Conservation (phyloP, 176 grass and related monocot genomes). For the Eleusine coracana region DNA sequence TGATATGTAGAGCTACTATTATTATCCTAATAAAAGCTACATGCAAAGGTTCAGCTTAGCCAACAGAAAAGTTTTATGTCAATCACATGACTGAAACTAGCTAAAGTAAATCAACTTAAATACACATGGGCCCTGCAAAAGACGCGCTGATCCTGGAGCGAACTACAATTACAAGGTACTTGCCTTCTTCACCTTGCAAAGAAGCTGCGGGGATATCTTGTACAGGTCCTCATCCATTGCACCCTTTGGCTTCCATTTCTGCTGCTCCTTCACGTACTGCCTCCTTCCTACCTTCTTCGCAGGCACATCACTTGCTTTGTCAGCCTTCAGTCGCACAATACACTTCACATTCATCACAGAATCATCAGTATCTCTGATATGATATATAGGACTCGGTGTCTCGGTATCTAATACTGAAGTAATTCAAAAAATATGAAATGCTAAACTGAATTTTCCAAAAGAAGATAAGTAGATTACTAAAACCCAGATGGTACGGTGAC, state of each 20-base stretch:
- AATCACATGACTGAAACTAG: constrained; percentile 50
- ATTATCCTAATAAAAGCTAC: constrained; percentile 43
- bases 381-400: not conserved
- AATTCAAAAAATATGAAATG: not conserved
- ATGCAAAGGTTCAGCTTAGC: constrained; percentile 42
- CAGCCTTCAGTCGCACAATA: constrained; percentile 50
- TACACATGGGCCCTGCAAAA: constrained; percentile 25
- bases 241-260: constrained; percentile 61
- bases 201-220: constrained; percentile 75
- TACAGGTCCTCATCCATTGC: constrained; percentile 83
- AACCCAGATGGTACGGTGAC: not conserved
- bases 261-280: constrained; percentile 48
- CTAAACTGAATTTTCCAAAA: not conserved
- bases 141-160: constrained; percentile 20
- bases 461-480: not conserved
- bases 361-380: not conserved
- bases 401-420: not conserved
- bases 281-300: constrained; percentile 47
- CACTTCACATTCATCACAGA: constrained; percentile 39
- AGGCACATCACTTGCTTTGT: constrained; percentile 39
- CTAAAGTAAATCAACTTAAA: constrained; percentile 43
- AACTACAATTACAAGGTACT: constrained; percentile 19
- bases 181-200: constrained; percentile 79
- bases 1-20: not conserved
- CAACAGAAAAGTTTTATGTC: constrained; percentile 36